Conservation (phyloP, 2,329 filamentous ascomycete species). For the Exophiala calicioides region DNA sequence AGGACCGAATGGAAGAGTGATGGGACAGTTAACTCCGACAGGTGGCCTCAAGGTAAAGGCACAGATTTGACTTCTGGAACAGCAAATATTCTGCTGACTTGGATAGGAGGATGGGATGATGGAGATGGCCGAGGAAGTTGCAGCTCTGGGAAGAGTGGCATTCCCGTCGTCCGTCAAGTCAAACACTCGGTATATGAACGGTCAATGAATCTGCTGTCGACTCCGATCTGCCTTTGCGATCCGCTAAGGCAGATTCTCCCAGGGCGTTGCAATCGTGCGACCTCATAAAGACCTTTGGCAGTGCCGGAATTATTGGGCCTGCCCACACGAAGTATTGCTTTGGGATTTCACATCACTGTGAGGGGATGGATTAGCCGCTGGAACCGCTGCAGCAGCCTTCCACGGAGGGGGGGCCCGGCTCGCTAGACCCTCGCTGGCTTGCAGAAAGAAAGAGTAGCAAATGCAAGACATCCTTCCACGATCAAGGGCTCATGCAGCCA, state of each 20-base stretch:
- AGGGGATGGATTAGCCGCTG: conserved; percentile 26
- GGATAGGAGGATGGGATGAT: too few relatives aligned
- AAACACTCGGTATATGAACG: conserved; percentile 59
- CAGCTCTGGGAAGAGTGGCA: conserved; percentile 8
- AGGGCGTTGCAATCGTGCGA: conserved; percentile 19
- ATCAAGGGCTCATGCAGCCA: conserved; percentile 10
- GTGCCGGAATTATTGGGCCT: conserved; percentile 16
- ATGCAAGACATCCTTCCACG: conserved; percentile 2
- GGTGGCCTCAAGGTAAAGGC: too few relatives aligned
- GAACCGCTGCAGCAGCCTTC: conserved; percentile 22
- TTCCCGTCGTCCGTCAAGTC: conserved; percentile 31
- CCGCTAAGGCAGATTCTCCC: conserved; percentile 23
- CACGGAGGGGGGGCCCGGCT: conserved; percentile 15
- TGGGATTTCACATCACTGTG: conserved; percentile 11
- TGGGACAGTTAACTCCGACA: too few relatives aligned
- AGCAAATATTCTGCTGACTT: too few relatives aligned
- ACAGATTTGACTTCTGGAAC: not conserved
- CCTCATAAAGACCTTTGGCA: conserved; percentile 14
- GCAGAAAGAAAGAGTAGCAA: conserved; percentile 8
- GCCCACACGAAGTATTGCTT: conserved; percentile 4
- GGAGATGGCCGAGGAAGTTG: conserved; percentile 1
- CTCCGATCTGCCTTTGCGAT: conserved; percentile 17
- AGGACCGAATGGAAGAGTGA: conserved; percentile 28
- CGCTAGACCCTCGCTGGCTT: conserved; percentile 6
- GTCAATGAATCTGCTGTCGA: conserved; percentile 39